phyloP scores from a whole-genome alignment of 2,329 filamentous ascomycete genomes.

The Lasiodiplodia sp. region DNA sequence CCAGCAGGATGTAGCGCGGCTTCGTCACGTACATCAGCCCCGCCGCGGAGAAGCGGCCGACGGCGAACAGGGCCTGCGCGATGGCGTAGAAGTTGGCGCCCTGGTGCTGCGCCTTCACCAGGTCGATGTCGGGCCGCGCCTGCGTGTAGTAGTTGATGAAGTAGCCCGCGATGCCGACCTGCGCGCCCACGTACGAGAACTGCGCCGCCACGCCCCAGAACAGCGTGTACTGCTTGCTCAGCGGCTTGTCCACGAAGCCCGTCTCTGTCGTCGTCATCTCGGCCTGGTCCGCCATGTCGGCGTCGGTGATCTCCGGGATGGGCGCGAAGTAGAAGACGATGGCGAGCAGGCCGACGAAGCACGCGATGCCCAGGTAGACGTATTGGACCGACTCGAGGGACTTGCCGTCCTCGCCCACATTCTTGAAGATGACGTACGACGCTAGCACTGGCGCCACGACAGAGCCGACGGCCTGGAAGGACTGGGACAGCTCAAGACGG shows the following conservation, averaged over 20 bases:
- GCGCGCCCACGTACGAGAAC: conserved; percentile 63
- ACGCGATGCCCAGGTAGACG: conserved; percentile 80
- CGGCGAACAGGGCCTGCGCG: conserved; percentile 47
- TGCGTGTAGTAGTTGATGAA: conserved; percentile 50
- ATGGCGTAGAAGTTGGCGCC: conserved; percentile 49
- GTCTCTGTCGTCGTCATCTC: conserved; percentile 50
- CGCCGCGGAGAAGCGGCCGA: conserved; percentile 47
- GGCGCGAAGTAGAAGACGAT: conserved; percentile 70
- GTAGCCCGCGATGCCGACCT: conserved; percentile 63
- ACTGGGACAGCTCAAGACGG: conserved; percentile 78
- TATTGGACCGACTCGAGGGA: conserved; percentile 75
- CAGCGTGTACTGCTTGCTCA: conserved; percentile 65
- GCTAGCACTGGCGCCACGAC: conserved; percentile 77
- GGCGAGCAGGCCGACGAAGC: conserved; percentile 73
- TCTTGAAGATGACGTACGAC: conserved; percentile 75
- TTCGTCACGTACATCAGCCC: conserved; percentile 48
- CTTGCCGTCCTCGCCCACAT: conserved; percentile 62
- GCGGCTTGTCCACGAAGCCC: conserved; percentile 65
- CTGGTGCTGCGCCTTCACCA: conserved; percentile 41
- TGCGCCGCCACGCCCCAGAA: conserved; percentile 47
- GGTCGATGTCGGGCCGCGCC: conserved; percentile 41
- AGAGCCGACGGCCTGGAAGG: conserved; percentile 78
- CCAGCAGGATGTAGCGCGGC: conserved; percentile 46
- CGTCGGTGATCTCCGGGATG: conserved; percentile 76
- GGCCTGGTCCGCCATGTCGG: conserved; percentile 66